Percentiles rank a stretch among this genome's conserved stretches.
Evolutionary conservation across 2,329 filamentous ascomycete species (phyloP).

Genomic region (Monosporascus sp.): DNA sequence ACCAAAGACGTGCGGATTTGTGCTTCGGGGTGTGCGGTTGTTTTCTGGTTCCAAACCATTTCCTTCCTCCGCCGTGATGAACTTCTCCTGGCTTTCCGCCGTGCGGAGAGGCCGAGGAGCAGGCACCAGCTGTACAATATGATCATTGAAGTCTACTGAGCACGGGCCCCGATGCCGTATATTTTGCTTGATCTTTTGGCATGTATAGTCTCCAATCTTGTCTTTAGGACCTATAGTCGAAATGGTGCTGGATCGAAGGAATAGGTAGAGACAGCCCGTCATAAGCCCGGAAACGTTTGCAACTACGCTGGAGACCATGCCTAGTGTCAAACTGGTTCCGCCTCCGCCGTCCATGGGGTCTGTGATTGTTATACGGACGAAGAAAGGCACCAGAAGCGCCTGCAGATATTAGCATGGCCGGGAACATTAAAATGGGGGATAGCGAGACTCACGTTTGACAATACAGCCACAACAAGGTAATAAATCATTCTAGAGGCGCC

Average conservation of each 20-base stretch:
- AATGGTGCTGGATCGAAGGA: constrained; percentile 58
- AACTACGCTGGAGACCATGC: constrained; percentile 61
- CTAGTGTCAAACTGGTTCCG: constrained; percentile 44
- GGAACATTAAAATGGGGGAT: not conserved
- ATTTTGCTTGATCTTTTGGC: constrained; percentile 36
- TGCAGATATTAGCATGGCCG: constrained; percentile 28
- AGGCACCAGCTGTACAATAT: constrained; percentile 31
- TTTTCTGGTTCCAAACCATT: constrained; percentile 26
- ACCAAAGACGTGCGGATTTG: constrained; percentile 12
- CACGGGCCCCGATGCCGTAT: constrained; percentile 13
- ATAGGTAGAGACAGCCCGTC: constrained; percentile 61
- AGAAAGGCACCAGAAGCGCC: constrained; percentile 59
- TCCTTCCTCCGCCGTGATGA: constrained; percentile 27
- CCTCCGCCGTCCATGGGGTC: constrained; percentile 30
- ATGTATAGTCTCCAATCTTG: constrained; percentile 42
- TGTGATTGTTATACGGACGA: constrained; percentile 49
- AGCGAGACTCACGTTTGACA: constrained; percentile 48
- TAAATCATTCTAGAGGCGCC: constrained; percentile 66
- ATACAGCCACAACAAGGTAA: constrained; percentile 53
- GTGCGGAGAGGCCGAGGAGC: constrained; percentile 24
- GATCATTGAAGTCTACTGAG: constrained; percentile 25
- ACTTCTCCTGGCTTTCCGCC: constrained; percentile 30
- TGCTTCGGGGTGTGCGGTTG: constrained; percentile 12
- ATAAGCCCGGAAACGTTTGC: constrained; percentile 62
- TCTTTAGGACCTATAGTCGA: constrained; percentile 47